Conservation (phyloP, 2,329 filamentous ascomycete genomes). For the Clonostachys solani region DNA sequence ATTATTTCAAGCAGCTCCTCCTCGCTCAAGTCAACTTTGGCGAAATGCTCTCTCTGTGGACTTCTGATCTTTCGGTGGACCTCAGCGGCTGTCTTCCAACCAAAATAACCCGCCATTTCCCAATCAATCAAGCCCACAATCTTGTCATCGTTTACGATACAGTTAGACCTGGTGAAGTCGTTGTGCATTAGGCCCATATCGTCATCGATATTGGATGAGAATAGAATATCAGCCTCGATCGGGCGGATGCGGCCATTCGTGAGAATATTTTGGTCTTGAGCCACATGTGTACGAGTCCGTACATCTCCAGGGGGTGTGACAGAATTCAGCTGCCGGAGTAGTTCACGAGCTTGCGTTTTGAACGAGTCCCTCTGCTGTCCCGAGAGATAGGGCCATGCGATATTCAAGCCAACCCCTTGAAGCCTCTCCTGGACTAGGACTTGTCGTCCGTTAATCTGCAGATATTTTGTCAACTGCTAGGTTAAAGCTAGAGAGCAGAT, state of each 20-base stretch:
- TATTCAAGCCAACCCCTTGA: slow-evolving; percentile 24
- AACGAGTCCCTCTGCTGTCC: slow-evolving; percentile 20
- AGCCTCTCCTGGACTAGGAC: slow-evolving; percentile 32
- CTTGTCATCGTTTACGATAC: slow-evolving; percentile 27
- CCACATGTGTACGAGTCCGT: slow-evolving; percentile 13
- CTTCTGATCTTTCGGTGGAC: slow-evolving; percentile 16
- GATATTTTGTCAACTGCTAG: not conserved
- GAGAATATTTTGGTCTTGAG: slow-evolving; percentile 9
- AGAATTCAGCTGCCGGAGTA: slow-evolving; percentile 19
- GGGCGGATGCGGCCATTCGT: slow-evolving; percentile 16
- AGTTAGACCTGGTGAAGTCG: slow-evolving; percentile 27
- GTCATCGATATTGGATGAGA: slow-evolving; percentile 11
- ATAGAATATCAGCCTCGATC: slow-evolving; percentile 24
- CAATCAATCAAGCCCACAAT: slow-evolving; percentile 33
- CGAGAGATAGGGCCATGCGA: slow-evolving; percentile 29
- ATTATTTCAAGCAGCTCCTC: slow-evolving; percentile 7
- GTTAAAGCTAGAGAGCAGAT: not conserved
- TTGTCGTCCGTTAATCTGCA: slow-evolving; percentile 24
- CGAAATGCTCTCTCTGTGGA: slow-evolving; percentile 15
- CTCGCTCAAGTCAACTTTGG: slow-evolving; percentile 6
- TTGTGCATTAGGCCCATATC: slow-evolving; percentile 31
- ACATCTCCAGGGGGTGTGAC: slow-evolving; percentile 11
- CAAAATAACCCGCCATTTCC: slow-evolving; percentile 34
- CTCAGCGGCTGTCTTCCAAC: slow-evolving; percentile 18
- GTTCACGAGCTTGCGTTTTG: slow-evolving; percentile 25